Percentiles rank a stretch among this genome's conserved stretches.
Conservation (phyloP, 129 eudicot genomes). For the Lactuca sativa region DNA sequence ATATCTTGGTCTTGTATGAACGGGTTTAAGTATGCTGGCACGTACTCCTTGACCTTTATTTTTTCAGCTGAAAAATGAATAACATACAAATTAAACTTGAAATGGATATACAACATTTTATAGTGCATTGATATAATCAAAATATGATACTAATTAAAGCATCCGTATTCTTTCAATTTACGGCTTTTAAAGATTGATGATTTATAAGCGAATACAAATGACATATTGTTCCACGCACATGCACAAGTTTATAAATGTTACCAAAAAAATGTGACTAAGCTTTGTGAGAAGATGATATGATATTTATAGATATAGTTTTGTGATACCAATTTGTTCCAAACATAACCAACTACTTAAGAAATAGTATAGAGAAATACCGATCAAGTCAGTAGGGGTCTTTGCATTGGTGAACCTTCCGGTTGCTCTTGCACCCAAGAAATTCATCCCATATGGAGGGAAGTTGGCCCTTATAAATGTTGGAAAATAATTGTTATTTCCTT, state of each 20-base stretch:
- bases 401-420: slow-evolving; percentile 78
- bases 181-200: neutral
- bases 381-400: slow-evolving; percentile 61
- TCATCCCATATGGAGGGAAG: slow-evolving; percentile 70
- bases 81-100: neutral
- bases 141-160: too few species aligned
- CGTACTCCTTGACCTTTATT: slow-evolving; percentile 54
- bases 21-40: slow-evolving; percentile 81
- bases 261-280: too few species aligned
- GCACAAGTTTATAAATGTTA: neutral
- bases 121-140: neutral
- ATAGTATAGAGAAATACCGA: slow-evolving; percentile 33
- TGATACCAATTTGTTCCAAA: neutral
- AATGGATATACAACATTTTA: neutral
- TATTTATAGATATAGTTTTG: too few species aligned
- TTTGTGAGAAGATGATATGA: too few species aligned
- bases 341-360: neutral
- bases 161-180: too few species aligned
- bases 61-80: slow-evolving; percentile 48
- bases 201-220: neutral
- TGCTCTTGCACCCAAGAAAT: slow-evolving; percentile 63
- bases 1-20: slow-evolving; percentile 50
- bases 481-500: slow-evolving; percentile 61
- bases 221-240: neutral
- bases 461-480: slow-evolving; percentile 53